Base-by-base conservation (phyloP, 306 rosid species). In the Urtica urens region DNA sequence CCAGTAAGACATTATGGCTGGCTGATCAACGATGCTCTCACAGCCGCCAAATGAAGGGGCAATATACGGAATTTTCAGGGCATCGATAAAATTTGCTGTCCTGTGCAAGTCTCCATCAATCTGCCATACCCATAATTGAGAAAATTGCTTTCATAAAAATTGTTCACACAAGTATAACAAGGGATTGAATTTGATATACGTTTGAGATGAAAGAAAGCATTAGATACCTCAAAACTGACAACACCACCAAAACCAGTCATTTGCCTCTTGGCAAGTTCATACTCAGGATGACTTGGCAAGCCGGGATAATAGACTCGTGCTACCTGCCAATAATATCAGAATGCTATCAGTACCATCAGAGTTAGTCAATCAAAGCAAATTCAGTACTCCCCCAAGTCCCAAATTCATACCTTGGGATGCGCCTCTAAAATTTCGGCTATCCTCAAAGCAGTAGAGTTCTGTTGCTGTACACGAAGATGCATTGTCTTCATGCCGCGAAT, bases 211-310 rank as follows among this genome's bases (percentile, higher is more conserved):
- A n/a, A n/a, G n/a, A n/a, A n/a, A n/a, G n/a, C n/a, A n/a, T n/a
- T n/a, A n/a, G n/a, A 34, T 54, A 84, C 97, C 93, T 81, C 93
- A 63, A 88, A 88, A 65, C 97, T 88, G 67, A 88, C 95, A 14
- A 88, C 97, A 23, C 97, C 95, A 25, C 97, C 95, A 19, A 78
- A 88, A 66, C 97, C 97, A 72, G 84, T 84, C 97, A 88, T 88
- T 71, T 88, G 97, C 66, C 60, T 69, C 73, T 55, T 84, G 60
- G 97, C 97, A 59, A 88, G 95, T 45, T 81, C 76, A 25, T 88
- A 82, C 47, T 88, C 95, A 59, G 97, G 95, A 74, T 88, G 97
- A 67, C 84, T 88, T 22, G 73, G 65, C 75, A 88, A 61, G 57
- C 90, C 97, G 14, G 95, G 97, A 74, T 88, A 88, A 70, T 84